Base-by-base conservation (phyloP, 495 filamentous ascomycete species). In the Pyronema domesticum region DNA sequence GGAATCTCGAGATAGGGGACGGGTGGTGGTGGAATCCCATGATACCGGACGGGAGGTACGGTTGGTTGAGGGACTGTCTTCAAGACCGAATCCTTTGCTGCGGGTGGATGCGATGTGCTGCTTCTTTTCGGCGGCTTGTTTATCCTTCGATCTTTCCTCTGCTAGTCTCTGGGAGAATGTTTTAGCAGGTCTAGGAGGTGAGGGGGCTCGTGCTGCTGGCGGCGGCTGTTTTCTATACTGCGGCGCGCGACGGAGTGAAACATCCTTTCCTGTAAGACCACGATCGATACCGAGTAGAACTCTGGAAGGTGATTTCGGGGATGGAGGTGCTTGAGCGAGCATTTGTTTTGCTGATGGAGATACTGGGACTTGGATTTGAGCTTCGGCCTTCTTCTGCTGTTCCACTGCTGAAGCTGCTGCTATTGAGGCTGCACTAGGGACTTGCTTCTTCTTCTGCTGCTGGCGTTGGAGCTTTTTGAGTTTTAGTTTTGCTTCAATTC, bases 281-380 rank as follows among this genome's bases (percentile, higher is more conserved):
- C 91, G 93, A 65, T 95, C 88, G 45, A 98, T 93, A 2, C 93
- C 91, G 9, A 98, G 68, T 8, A 87, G 62, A 17, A 86, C 77
- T 57, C 93, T 75, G 19, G 82, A 78, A 8, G 91, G 91, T 4
- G 87, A 94, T 42, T 70, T 76, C n/a, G 79, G 80, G 4, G 76
- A 69, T 9, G 73, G 65, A 0, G 68, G 56, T 7, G 35, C 35
- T 18, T 40, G 35, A 1, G 50, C 50, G 1, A n/a, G 10, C 1
- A 18, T 71, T 58, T 23, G 70, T 68, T 64, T 55, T 76, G 75
- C 58, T 72, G 80, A 73, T 1, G 91, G 91, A 5, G 89, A 95
- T 0, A 83, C 72, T 0, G 89, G 85, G 37, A 96, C 83, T 65
- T 95, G 78, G 4, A 95, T 69, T 2, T 69, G 68, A 45, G 70